Percentiles rank a stretch among this genome's conserved stretches.
Evolutionary conservation across 2,329 filamentous ascomycete genomes (phyloP).

Genomic region (Massarina eburnea): DNA sequence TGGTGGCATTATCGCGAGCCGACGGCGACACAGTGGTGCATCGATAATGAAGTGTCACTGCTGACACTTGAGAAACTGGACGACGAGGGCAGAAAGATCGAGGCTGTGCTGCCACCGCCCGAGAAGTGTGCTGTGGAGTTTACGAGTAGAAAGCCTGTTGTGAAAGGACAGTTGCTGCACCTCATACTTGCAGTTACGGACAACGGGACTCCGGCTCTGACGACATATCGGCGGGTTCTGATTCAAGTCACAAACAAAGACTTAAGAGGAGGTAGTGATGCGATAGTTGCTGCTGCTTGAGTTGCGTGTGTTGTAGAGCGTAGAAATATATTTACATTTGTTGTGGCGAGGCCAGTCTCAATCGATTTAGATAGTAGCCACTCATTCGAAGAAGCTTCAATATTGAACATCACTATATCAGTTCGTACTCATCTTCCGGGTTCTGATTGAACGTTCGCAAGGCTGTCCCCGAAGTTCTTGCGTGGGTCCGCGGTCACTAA

Average conservation of each 20-base stretch:
- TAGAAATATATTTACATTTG: too few relatives aligned
- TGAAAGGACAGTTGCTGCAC: conserved; percentile 50
- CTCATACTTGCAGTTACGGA: conserved; percentile 54
- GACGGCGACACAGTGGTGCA: conserved; percentile 48
- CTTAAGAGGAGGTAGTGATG: conserved; percentile 30
- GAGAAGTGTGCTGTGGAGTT: conserved; percentile 47
- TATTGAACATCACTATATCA: too few relatives aligned
- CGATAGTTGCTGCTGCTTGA: too few relatives aligned
- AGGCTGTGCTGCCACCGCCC: conserved; percentile 46
- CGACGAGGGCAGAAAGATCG: conserved; percentile 29
- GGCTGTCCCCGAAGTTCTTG: too few relatives aligned
- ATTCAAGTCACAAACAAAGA: conserved; percentile 40
- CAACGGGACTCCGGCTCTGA: conserved; percentile 47
- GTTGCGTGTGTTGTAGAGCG: too few relatives aligned
- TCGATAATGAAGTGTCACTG: conserved; percentile 45
- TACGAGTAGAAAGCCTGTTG: conserved; percentile 38
- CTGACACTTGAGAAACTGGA: conserved; percentile 38
- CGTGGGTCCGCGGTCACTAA: too few relatives aligned
- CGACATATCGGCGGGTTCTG: conserved; percentile 51
- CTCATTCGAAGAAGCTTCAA: too few relatives aligned
- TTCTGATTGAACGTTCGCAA: too few relatives aligned
- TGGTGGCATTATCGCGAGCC: conserved; percentile 55
- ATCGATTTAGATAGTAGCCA: too few relatives aligned
- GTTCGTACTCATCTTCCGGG: too few relatives aligned
- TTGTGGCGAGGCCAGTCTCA: too few relatives aligned